Conservation (phyloP, 75 land plant species). For the Sequoiadendron giganteum region DNA sequence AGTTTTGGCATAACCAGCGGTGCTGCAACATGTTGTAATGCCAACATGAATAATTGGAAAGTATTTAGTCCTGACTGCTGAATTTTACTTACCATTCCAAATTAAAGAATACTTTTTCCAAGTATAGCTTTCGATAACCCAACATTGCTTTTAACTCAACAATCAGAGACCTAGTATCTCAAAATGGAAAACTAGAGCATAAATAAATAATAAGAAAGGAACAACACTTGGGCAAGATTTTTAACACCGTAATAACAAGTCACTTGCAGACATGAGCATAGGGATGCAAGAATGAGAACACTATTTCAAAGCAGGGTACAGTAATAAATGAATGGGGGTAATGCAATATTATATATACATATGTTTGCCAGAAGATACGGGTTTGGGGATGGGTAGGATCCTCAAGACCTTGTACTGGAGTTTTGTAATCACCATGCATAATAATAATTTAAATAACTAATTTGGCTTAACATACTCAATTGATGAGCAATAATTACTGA, state of each 20-base stretch:
- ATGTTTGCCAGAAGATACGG: too few species aligned
- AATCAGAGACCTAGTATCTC: background rate
- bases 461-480: too few species aligned
- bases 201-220: too few species aligned
- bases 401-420: too few species aligned
- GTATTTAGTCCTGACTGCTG: background rate
- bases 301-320: too few species aligned
- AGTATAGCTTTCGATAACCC: background rate
- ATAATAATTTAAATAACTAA: too few species aligned
- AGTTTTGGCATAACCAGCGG: background rate
- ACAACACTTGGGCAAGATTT: background rate
- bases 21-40: background rate
- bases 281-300: background rate
- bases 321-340: too few species aligned
- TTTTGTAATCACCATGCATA: too few species aligned
- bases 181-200: background rate
- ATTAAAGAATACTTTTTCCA: background rate
- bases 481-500: too few species aligned
- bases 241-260: background rate
- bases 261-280: background rate
- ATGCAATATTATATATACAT: too few species aligned
- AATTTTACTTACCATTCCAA: background rate
- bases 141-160: background rate
- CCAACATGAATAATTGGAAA: background rate
- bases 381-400: too few species aligned